phyloP scores from a whole-genome alignment of 805 yeast genomes.

The Ogataea trehaloabstinens region DNA sequence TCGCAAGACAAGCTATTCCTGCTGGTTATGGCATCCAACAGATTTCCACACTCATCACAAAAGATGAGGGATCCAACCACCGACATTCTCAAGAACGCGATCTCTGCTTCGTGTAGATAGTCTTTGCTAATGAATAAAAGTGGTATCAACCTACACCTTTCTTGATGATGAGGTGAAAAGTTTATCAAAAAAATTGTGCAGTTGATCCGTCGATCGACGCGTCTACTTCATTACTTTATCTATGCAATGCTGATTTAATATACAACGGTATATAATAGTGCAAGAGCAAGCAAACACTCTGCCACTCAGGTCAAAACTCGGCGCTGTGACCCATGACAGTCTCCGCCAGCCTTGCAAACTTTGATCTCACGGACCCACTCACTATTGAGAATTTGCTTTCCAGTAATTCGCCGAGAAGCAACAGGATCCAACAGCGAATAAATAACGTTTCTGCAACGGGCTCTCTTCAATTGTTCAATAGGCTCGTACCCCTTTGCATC shows the following conservation, averaged over 20 bases:
- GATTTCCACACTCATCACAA: constrained; percentile 89
- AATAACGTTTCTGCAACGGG: constrained; percentile 88
- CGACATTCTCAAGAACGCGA: too few relatives aligned
- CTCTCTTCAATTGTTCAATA: constrained; percentile 78
- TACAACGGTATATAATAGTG: too few relatives aligned
- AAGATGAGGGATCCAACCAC: constrained; percentile 94
- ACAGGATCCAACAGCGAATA: constrained; percentile 92
- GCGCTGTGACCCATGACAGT: not conserved
- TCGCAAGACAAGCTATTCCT: constrained; percentile 54
- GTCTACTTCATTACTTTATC: too few relatives aligned
- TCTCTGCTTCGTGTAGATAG: too few relatives aligned
- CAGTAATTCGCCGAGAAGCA: constrained; percentile 83
- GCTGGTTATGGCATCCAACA: constrained; percentile 66
- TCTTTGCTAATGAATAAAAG: too few relatives aligned
- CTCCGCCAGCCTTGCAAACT: constrained; percentile 68
- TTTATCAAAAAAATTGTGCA: too few relatives aligned
- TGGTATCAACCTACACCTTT: too few relatives aligned
- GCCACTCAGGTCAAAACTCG: not conserved
- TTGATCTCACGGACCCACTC: constrained; percentile 94
- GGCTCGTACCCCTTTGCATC: constrained; percentile 89
- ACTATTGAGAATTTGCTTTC: constrained; percentile 81
- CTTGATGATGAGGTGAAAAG: too few relatives aligned
- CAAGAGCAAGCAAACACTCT: too few relatives aligned
- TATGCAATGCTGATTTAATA: too few relatives aligned
- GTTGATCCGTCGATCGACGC: too few relatives aligned